These are phyloP conservation scores for Tetracentron sinense DNA, from an alignment of 164 flowering plant genomes.

Conservation along the genomic window DNA sequence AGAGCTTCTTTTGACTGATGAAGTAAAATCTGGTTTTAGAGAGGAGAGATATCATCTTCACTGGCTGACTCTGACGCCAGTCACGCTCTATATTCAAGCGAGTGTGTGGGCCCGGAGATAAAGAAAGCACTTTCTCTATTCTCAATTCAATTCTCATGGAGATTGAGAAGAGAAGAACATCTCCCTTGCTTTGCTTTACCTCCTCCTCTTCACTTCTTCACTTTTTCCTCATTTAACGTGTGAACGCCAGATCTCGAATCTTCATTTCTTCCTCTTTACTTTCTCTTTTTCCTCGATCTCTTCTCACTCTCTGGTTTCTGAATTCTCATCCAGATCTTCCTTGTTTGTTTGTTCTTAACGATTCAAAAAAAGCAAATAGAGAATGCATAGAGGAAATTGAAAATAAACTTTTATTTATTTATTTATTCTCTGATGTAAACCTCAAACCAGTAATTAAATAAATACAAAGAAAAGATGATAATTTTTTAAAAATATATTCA, in stretches of 20 bases:
- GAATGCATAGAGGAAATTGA: too few species aligned
- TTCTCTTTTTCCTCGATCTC: slow-evolving; percentile 5
- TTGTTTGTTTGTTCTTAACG: not conserved
- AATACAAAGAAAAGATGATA: not conserved
- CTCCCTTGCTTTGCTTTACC: slow-evolving; percentile 22
- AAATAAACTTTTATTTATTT: not conserved
- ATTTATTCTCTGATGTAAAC: slow-evolving; percentile 24
- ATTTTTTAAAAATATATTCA: too few species aligned
- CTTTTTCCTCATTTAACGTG: too few species aligned
- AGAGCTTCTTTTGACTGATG: too few species aligned
- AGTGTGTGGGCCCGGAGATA: slow-evolving; percentile 10
- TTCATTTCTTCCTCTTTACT: slow-evolving; percentile 26
- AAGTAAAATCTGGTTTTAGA: too few species aligned
- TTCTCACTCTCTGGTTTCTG: slow-evolving; percentile 1
- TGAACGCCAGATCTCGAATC: too few species aligned
- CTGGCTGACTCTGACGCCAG: too few species aligned
- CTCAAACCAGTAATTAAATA: slow-evolving; percentile 45
- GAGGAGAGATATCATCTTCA: too few species aligned
- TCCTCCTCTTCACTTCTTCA: slow-evolving; percentile 6
- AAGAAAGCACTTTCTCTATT: slow-evolving; percentile 41
- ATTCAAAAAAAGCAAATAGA: not conserved
- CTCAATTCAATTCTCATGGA: too few species aligned
- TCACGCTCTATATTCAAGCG: not conserved
- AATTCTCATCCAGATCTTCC: slow-evolving; percentile 6
- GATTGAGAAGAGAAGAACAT: slow-evolving; percentile 1